These are phyloP conservation scores for Coemansia sp. DNA, from an alignment of 192 early-diverging fungal species.

Conservation along the genomic window DNA sequence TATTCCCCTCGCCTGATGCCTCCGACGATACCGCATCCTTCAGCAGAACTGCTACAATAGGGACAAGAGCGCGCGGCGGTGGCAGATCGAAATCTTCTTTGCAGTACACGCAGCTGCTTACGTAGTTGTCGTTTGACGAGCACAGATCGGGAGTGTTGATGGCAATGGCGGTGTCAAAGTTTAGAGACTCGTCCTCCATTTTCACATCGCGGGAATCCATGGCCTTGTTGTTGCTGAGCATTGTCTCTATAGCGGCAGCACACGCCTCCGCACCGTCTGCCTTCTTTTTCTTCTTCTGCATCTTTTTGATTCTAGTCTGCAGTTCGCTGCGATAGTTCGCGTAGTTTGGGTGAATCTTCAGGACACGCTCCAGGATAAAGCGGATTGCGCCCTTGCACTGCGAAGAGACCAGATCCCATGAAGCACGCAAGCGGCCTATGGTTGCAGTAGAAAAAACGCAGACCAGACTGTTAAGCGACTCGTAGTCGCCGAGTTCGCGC, in stretches of 20 bases:
- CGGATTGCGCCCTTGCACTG: slow-evolving; percentile 38
- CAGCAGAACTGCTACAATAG: slow-evolving; percentile 51
- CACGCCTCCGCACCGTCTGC: not conserved
- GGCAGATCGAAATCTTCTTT: slow-evolving; percentile 45
- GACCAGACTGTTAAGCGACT: slow-evolving; percentile 46
- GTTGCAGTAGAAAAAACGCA: slow-evolving; percentile 43
- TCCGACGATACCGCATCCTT: slow-evolving; percentile 46
- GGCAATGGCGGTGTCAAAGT: slow-evolving; percentile 50
- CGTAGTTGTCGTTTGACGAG: slow-evolving; percentile 42
- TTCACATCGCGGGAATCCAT: slow-evolving; percentile 5
- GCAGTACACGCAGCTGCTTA: slow-evolving; percentile 37
- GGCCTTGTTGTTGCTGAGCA: not conserved
- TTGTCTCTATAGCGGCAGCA: not conserved
- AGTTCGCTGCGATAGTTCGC: slow-evolving; percentile 41
- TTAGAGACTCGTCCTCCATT: slow-evolving; percentile 30
- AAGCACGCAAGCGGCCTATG: slow-evolving; percentile 27
- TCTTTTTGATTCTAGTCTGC: slow-evolving; percentile 29
- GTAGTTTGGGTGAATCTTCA: slow-evolving; percentile 51
- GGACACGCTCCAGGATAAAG: slow-evolving; percentile 41
- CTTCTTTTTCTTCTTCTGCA: slow-evolving; percentile 17
- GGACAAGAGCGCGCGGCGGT: slow-evolving; percentile 40
- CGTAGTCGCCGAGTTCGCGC: slow-evolving; percentile 56
- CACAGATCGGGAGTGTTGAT: slow-evolving; percentile 46
- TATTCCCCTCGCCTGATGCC: slow-evolving; percentile 6
- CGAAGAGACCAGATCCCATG: slow-evolving; percentile 39